Conservation (phyloP, 495 filamentous ascomycete species). For the Hyaloscypha hepaticicola region DNA sequence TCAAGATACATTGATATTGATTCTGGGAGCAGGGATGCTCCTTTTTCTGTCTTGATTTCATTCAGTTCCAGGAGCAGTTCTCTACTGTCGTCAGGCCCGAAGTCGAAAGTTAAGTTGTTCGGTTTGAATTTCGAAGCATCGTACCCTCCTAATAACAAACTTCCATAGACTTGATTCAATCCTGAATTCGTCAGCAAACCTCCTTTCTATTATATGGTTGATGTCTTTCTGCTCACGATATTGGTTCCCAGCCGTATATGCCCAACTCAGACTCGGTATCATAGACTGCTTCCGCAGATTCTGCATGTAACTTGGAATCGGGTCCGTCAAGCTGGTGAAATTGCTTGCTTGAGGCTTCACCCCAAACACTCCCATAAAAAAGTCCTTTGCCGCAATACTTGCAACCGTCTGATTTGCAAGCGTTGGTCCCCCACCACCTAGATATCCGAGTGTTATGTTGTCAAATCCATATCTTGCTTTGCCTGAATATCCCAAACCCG, state of each 20-base stretch:
- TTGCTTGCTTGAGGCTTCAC: conserved; percentile 50
- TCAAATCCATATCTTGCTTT: conserved; percentile 50
- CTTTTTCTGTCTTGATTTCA: background rate
- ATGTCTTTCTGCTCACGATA: background rate
- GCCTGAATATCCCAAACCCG: conserved; percentile 41
- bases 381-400: conserved; percentile 35
- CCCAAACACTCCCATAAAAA: conserved; percentile 47
- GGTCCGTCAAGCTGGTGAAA: conserved; percentile 38
- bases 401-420: conserved; percentile 48
- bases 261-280: conserved; percentile 54
- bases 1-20: conserved; percentile 47
- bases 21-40: conserved; percentile 34
- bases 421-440: conserved; percentile 36
- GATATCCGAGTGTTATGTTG: conserved; percentile 46
- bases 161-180: conserved; percentile 46
- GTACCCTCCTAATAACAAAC: conserved; percentile 56
- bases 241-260: conserved; percentile 53
- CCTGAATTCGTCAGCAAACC: conserved; percentile 25
- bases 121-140: conserved; percentile 50
- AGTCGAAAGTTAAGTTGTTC: conserved; percentile 45
- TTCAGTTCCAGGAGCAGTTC: conserved; percentile 1
- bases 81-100: conserved; percentile 18
- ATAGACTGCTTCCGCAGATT: conserved; percentile 43
- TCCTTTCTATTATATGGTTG: background rate
- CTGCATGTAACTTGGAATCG: conserved; percentile 47